A percentile compares a stretch with the other conserved stretches of the same genome.
Evolutionary conservation across 805 yeast species (phyloP).

Genomic region (Yarrowia sp.): DNA sequence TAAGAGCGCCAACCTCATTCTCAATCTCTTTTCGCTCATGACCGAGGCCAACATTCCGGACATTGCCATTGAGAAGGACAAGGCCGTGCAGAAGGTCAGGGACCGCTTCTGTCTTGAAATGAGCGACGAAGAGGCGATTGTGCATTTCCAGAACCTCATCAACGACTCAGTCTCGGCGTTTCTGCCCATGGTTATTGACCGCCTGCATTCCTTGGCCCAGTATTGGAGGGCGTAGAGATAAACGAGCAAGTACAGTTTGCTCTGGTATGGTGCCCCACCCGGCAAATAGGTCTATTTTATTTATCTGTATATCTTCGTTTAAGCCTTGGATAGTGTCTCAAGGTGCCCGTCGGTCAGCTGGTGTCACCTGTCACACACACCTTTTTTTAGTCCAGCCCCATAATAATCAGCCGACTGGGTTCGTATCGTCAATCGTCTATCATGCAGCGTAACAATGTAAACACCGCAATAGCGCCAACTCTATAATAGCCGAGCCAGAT

Average conservation of each 20-base stretch:
- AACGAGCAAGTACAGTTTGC: neutral
- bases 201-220: constrained; percentile 94
- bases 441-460: constrained; percentile 8
- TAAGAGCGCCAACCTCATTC: constrained; percentile 85
- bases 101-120: constrained; percentile 93
- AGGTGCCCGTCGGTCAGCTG: neutral
- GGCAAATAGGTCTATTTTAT: neutral
- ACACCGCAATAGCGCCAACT: constrained; percentile 3
- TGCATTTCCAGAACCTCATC: constrained; percentile 91
- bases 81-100: constrained; percentile 88
- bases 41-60: constrained; percentile 92
- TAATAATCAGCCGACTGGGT: neutral
- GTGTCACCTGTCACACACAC: too few species aligned
- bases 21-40: constrained; percentile 93
- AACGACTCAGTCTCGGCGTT: constrained; percentile 94
- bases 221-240: constrained; percentile 84
- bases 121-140: constrained; percentile 94
- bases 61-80: constrained; percentile 79
- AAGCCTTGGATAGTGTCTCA: too few species aligned
- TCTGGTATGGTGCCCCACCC: too few species aligned
- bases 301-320: neutral
- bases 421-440: constrained; percentile 4
- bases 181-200: constrained; percentile 92
- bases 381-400: neutral
- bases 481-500: constrained; percentile 26